These are phyloP conservation scores for Cladosporium sp. DNA, from an alignment of 2,329 filamentous ascomycete genomes.

Conservation along the genomic window DNA sequence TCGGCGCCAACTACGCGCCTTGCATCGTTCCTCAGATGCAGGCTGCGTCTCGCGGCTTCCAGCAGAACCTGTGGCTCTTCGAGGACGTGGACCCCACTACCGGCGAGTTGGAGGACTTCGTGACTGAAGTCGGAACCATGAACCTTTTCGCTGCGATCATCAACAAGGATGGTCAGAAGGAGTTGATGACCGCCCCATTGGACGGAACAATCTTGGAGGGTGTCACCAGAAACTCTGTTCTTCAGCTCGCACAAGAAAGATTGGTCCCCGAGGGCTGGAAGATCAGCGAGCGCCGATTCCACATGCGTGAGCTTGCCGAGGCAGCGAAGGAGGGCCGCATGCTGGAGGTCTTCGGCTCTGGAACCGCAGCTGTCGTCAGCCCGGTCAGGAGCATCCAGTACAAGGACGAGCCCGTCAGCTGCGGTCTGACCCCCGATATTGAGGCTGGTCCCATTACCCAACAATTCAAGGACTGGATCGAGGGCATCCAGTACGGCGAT, in stretches of 20 bases:
- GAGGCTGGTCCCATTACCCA: conserved; percentile 84
- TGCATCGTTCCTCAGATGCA: conserved; percentile 96
- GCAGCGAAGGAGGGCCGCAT: conserved; percentile 80
- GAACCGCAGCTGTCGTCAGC: conserved; percentile 90
- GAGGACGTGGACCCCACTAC: conserved; percentile 53
- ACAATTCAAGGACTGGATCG: conserved; percentile 95
- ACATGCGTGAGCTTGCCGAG: conserved; percentile 79
- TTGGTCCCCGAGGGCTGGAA: conserved; percentile 83
- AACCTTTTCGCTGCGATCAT: conserved; percentile 88
- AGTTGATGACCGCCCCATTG: conserved; percentile 89
- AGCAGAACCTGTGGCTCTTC: conserved; percentile 98
- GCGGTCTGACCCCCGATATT: conserved; percentile 68
- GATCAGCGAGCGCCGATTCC: conserved; percentile 83
- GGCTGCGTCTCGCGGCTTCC: conserved; percentile 85
- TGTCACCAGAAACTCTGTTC: conserved; percentile 86
- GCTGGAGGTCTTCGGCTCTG: conserved; percentile 88
- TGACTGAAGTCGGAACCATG: conserved; percentile 98
- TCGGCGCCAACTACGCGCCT: conserved; percentile 98
- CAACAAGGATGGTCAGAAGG: conserved; percentile 85
- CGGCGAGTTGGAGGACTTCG: conserved; percentile 67
- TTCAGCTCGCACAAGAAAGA: conserved; percentile 79
- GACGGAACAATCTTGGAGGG: conserved; percentile 96
- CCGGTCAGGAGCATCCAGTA: conserved; percentile 87
- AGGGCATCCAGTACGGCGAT: conserved; percentile 90
- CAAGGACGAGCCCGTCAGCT: conserved; percentile 70